Evolutionary conservation across 2,329 filamentous ascomycete genomes (phyloP).

Genomic region (Penicillium sp.): DNA sequence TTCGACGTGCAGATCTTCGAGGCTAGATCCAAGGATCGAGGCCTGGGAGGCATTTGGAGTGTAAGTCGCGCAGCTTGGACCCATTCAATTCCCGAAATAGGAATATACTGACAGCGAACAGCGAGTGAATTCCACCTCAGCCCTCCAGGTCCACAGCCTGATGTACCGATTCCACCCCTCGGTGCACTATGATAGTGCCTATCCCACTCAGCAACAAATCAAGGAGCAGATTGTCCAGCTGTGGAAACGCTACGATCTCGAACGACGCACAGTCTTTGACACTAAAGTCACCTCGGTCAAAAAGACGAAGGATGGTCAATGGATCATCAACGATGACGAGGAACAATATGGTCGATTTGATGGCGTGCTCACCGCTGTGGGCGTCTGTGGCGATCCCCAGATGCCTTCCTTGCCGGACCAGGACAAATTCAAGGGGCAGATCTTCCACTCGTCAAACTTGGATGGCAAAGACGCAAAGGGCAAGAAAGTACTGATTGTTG

Average conservation of each 20-base stretch:
- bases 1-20: constrained; percentile 84
- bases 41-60: constrained; percentile 79
- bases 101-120: constrained; percentile 37
- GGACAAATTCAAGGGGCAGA: constrained; percentile 70
- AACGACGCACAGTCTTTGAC: constrained; percentile 72
- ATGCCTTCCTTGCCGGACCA: constrained; percentile 72
- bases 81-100: not conserved
- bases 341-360: constrained; percentile 72
- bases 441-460: constrained; percentile 75
- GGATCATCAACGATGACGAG: constrained; percentile 78
- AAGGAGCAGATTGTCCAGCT: constrained; percentile 70
- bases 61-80: constrained; percentile 48
- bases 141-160: constrained; percentile 79
- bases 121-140: constrained; percentile 80
- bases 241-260: constrained; percentile 75
- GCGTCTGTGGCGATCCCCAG: constrained; percentile 78
- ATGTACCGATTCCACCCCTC: constrained; percentile 90
- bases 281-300: constrained; percentile 70
- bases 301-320: constrained; percentile 68
- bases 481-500: constrained; percentile 76
- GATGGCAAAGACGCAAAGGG: constrained; percentile 72
- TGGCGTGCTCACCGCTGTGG: constrained; percentile 75
- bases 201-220: constrained; percentile 76
- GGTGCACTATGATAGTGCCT: constrained; percentile 73
- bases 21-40: constrained; percentile 63